Evolutionary conservation across 129 eudicot species (phyloP).

Genomic region (Deinandra increscens): DNA sequence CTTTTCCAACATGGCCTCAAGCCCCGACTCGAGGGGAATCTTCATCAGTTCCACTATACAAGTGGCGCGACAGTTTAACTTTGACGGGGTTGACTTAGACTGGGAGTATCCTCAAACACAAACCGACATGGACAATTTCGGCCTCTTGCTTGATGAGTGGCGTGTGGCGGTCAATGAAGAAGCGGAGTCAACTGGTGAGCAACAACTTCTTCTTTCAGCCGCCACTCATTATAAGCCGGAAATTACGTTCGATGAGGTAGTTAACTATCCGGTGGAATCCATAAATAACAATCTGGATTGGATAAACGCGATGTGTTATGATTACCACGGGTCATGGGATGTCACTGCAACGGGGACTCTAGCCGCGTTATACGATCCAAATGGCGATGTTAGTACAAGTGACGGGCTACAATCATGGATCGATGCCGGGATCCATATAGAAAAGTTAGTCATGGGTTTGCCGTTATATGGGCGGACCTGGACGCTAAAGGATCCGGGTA

Average conservation of each 20-base stretch:
- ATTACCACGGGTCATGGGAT: slow-evolving; percentile 67
- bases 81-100: slow-evolving; percentile 72
- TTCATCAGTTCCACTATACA: slow-evolving; percentile 62
- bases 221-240: slow-evolving; percentile 58
- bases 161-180: slow-evolving; percentile 51
- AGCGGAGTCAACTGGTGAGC: slow-evolving; percentile 28
- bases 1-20: slow-evolving; percentile 53
- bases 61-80: slow-evolving; percentile 62
- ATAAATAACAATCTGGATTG: slow-evolving; percentile 59
- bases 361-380: slow-evolving; percentile 54
- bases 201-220: slow-evolving; percentile 58
- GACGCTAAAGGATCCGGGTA: slow-evolving; percentile 47
- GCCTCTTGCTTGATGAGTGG: slow-evolving; percentile 56
- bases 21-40: slow-evolving; percentile 21
- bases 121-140: slow-evolving; percentile 51
- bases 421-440: slow-evolving; percentile 44
- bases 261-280: slow-evolving; percentile 47
- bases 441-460: slow-evolving; percentile 75
- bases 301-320: slow-evolving; percentile 76
- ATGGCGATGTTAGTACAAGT: slow-evolving; percentile 60
- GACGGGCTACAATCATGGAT: slow-evolving; percentile 74
- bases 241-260: slow-evolving; percentile 7
- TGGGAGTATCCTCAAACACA: slow-evolving; percentile 68
- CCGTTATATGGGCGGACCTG: slow-evolving; percentile 74
- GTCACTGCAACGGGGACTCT: slow-evolving; percentile 23